Evolutionary conservation across 352 stramenopile genomes (phyloP), one percentile per base, ranked within the genome.

Genomic region (Pythium rishiriense): DNA sequence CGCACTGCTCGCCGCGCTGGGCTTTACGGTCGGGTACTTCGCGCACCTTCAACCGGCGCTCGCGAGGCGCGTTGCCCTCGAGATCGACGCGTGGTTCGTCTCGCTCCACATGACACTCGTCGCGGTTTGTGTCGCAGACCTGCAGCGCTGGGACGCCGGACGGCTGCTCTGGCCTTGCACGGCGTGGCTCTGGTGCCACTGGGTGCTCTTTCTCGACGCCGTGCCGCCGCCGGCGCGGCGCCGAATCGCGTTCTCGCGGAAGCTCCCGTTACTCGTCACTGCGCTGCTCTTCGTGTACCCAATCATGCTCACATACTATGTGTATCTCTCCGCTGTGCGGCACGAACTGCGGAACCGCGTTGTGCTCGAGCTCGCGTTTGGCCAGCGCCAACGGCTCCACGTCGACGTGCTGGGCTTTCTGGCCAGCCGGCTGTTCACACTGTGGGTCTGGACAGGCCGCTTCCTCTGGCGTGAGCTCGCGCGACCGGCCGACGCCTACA

Each of bases 1-100:
- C 21, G 8, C 24, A 7, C 4, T 39, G 21, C n/a, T 63, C 31
- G 14, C 31, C 3, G 10, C 37, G 7, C 7, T 41, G 37, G 11
- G 37, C 11, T 43, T 19, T 17, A 5, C 37, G 1, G 14, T 43
- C 11, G 19, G 8, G 22, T 24, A 63, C 33, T 15, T 28, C 5
- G 31, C 46, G 1, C 29, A 63, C 28, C 26, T 19, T 1, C 56
- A 63, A 24, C 56, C 28, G 14, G 12, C 3, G 28, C 56, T 63
- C 8, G 8, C 45, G 28, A 12, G 15, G 9, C 56, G 45, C 22
- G 22, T 63, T 5, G 6, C 14, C 10, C 29, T 17, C 8, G 56
- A 63, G 33, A 37, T 63, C 15, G 56, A 63, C 33, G n/a, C 45
- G n/a, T 63, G 56, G 56, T 63, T 63, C 31, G 46, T 63, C 1